Percentiles rank a stretch among this genome's conserved stretches.
Evolutionary conservation across 805 yeast genomes (phyloP).

Genomic region (Metschnikowia orientalis): DNA sequence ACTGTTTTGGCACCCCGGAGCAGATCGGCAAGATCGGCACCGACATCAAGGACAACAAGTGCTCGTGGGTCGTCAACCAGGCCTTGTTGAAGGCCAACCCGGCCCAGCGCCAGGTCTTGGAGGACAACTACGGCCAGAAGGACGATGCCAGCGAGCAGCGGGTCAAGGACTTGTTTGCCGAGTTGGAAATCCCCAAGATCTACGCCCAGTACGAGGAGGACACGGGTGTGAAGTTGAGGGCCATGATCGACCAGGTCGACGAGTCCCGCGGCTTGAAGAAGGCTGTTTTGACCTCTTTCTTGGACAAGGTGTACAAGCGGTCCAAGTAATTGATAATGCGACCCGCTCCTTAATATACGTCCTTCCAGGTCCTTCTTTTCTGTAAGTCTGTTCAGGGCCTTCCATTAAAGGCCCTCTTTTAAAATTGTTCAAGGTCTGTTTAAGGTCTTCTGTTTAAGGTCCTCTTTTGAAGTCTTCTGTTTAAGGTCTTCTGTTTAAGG

Average conservation of each 20-base stretch:
- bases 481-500: too few species aligned
- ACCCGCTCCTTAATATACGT: too few species aligned
- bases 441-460: too few species aligned
- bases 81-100: conserved; percentile 76
- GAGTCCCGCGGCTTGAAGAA: conserved; percentile 92
- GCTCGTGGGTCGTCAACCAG: conserved; percentile 95
- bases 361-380: too few species aligned
- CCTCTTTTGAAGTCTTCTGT: too few species aligned
- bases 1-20: conserved; percentile 95
- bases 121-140: conserved; percentile 87
- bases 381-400: too few species aligned
- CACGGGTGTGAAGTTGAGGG: conserved; percentile 58
- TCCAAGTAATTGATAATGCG: conserved; percentile 54
- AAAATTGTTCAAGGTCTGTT: too few species aligned
- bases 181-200: conserved; percentile 63
- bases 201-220: conserved; percentile 83
- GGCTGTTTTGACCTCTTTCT: conserved; percentile 78
- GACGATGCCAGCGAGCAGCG: conserved; percentile 60
- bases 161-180: conserved; percentile 70
- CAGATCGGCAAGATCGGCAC: conserved; percentile 98
- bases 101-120: conserved; percentile 78
- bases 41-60: conserved; percentile 96
- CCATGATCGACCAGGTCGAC: conserved; percentile 67
- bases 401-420: too few species aligned
- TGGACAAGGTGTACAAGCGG: conserved; percentile 91